Evolutionary conservation across 768 basidiomycete species (phyloP), one percentile per base, ranked within the genome.

Genomic region (Agrocybe praecox): DNA sequence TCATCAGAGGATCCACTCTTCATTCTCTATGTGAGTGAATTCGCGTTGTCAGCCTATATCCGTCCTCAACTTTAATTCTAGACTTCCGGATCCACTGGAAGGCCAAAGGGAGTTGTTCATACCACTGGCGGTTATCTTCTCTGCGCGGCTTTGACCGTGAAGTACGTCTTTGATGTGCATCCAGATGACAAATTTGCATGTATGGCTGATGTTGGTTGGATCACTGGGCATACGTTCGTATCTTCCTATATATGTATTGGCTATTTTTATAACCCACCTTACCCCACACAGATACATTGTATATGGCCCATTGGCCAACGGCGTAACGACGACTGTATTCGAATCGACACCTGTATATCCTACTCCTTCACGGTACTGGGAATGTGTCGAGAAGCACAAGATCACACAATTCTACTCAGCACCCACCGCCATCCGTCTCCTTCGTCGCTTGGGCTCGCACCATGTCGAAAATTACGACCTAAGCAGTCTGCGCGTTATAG

Each of bases 191-290:
- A 82, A 63, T 98, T 96, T 71, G 97, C 89, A 1, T 98, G 96
- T 79, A 95, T 98, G 96, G 96, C 96, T 55, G 96, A 99, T 68
- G 83, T 99, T 51, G 96, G 96, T 65, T 98, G 96, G 96, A 96
- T 98, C 76, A 98, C 96, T 2, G 96, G 96, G 17, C 94, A 97
- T 75, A 92, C 91, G 75, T 92, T 63, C 54, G 78, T 69, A 12
- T 46, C 49, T 33, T 53, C 23, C 46, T 45, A 32, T 17, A 48
- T 43, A 29, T 44, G 47, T 22, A 43, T 48, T 32, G 21, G 45
- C 15, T 61, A 61, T 57, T 56, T 57, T 52, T 56, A 61, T 32
- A 45, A 55, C 49, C 43, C 49, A 23, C 26, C 46, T 50, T 8
- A 60, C 46, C 18, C 49, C 43, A 18, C 26, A 17, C 60, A 87